phyloP scores from a whole-genome alignment of 805 yeast species.

The Kazachstania viticola region DNA sequence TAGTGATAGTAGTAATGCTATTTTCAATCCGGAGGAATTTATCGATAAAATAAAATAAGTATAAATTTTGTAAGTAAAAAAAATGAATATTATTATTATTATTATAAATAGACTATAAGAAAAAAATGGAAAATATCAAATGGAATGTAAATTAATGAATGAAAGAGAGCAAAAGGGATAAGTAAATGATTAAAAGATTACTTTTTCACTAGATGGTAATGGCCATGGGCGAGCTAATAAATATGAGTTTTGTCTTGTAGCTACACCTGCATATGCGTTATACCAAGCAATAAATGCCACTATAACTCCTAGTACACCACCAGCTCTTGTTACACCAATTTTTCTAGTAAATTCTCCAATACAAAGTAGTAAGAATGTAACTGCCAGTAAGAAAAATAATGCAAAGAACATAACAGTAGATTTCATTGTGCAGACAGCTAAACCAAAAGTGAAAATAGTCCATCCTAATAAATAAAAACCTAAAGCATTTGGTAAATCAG shows the following conservation, averaged over 20 bases:
- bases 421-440: constrained; percentile 44
- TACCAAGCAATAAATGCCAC: constrained; percentile 57
- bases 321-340: constrained; percentile 37
- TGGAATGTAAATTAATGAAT: no score
- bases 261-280: constrained; percentile 59
- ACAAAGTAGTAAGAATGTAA: constrained; percentile 46
- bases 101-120: no score
- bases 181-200: no score
- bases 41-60: no score
- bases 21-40: no score
- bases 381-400: constrained; percentile 39
- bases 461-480: constrained; percentile 54
- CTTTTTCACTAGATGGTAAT: constrained; percentile 23
- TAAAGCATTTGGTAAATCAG: constrained; percentile 36
- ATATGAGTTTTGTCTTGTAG: constrained; percentile 49
- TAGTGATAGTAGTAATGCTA: no score
- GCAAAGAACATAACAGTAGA: constrained; percentile 55
- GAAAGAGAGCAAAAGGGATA: no score
- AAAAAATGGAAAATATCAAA: no score
- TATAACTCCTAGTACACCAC: constrained; percentile 53
- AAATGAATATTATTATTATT: no score
- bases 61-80: no score
- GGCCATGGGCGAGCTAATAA: constrained; percentile 22
- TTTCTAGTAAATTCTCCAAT: constrained; percentile 39
- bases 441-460: constrained; percentile 47